A percentile compares a stretch with the other conserved stretches of the same genome.
phyloP scores from a whole-genome alignment of 129 eudicot species.

The Arctium lappa region DNA sequence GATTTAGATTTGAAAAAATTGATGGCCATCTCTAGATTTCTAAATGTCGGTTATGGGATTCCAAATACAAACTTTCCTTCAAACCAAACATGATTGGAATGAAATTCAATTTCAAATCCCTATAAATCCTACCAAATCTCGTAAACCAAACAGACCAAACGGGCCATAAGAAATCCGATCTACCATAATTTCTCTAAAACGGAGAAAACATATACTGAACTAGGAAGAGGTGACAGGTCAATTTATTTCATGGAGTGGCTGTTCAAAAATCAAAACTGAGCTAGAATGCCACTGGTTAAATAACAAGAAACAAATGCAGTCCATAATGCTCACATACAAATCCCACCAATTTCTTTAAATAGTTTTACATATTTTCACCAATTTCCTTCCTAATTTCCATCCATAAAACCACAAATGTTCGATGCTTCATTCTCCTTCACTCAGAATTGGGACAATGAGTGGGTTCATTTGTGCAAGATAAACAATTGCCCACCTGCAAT shows the following conservation, averaged over 20 bases:
- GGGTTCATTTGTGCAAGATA: slow-evolving; percentile 74
- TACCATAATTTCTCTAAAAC: background rate
- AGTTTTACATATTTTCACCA: slow-evolving; percentile 8
- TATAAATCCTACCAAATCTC: background rate
- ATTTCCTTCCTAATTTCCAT: background rate
- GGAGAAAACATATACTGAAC: too few relatives aligned
- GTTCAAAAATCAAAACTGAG: background rate
- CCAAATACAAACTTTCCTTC: background rate
- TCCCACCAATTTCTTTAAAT: background rate
- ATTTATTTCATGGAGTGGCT: slow-evolving; percentile 10
- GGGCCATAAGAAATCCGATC: background rate
- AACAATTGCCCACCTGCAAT: slow-evolving; percentile 73
- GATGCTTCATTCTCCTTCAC: slow-evolving; percentile 46
- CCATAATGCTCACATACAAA: background rate
- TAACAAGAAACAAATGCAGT: background rate
- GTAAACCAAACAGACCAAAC: background rate
- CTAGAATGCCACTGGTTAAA: slow-evolving; percentile 1
- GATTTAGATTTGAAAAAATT: background rate
- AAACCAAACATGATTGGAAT: background rate
- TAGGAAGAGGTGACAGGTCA: background rate
- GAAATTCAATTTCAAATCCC: background rate
- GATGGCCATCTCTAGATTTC: background rate
- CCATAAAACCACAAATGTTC: background rate
- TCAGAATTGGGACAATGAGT: slow-evolving; percentile 61
- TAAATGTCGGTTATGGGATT: background rate